Conservation (phyloP, 768 basidiomycete species). For the Rubroboletus pulcherrimus region DNA sequence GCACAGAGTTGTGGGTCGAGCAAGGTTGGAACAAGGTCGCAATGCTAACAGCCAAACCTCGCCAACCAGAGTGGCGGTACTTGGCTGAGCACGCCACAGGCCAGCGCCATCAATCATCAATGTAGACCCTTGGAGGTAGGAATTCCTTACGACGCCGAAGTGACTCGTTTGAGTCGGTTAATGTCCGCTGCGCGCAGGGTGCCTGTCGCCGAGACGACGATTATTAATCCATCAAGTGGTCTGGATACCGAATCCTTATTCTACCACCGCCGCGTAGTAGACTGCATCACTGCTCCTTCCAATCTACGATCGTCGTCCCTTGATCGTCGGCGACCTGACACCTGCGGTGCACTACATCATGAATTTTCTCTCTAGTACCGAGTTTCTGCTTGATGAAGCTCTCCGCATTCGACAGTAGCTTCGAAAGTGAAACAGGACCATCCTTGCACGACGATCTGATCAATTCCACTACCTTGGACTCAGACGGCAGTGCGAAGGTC, state of each 20-base stretch:
- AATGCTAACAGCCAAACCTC: constrained; percentile 21
- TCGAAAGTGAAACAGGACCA: constrained; percentile 39
- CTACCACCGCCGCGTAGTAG: constrained; percentile 15
- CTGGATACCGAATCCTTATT: constrained; percentile 6
- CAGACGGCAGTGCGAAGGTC: constrained; percentile 67
- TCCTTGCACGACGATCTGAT: constrained; percentile 38
- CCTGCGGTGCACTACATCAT: constrained; percentile 68
- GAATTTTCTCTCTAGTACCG: constrained; percentile 72
- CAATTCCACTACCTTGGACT: constrained; percentile 63
- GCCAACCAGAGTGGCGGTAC: constrained; percentile 19
- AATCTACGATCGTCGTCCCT: constrained; percentile 22
- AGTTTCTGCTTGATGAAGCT: constrained; percentile 33
- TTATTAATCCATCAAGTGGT: background rate
- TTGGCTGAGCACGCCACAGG: constrained; percentile 26
- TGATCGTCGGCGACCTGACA: constrained; percentile 59
- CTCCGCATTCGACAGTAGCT: constrained; percentile 23
- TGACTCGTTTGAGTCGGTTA: constrained; percentile 1
- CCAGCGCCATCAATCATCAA: constrained; percentile 21
- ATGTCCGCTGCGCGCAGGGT: background rate
- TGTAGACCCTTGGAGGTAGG: background rate
- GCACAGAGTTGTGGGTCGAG: constrained; percentile 11
- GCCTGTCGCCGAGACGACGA: constrained; percentile 1
- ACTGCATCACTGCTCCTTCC: constrained; percentile 20
- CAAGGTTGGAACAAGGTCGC: constrained; percentile 25
- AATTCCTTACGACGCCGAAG: background rate